Evolutionary conservation across 2,329 filamentous ascomycete species (phyloP).

Genomic region (Diaporthe amygdali): DNA sequence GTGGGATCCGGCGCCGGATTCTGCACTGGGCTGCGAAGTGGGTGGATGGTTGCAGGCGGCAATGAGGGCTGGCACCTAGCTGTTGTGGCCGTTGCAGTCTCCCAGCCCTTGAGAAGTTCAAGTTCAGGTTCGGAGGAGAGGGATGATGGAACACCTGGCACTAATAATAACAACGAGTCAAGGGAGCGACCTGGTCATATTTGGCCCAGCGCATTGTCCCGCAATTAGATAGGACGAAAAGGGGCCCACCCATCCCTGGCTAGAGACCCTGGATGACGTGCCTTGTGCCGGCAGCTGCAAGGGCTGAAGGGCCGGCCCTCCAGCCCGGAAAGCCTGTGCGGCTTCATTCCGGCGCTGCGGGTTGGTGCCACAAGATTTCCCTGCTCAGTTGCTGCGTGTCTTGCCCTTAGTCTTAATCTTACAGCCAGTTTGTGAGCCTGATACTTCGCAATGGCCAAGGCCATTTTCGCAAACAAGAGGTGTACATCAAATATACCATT

Average conservation of each 20-base stretch:
- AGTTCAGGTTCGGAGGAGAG: background rate
- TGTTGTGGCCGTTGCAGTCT: background rate
- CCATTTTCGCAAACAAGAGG: no score
- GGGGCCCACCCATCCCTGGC: background rate
- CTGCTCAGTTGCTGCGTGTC: no score
- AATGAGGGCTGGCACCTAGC: background rate
- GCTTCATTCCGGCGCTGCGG: no score
- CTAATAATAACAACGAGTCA: slow-evolving; percentile 5
- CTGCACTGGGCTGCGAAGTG: background rate
- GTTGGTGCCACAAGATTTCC: no score
- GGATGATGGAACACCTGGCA: slow-evolving; percentile 1
- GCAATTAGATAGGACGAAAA: background rate
- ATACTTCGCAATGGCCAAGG: no score
- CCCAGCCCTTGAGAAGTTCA: background rate
- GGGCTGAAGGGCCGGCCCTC: background rate
- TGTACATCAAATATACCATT: no score
- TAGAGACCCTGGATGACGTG: background rate
- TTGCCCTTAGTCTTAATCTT: no score
- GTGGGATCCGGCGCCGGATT: background rate
- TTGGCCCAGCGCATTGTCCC: background rate
- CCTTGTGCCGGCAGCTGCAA: background rate
- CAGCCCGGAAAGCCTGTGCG: background rate
- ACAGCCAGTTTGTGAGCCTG: no score
- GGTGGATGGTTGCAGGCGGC: background rate
- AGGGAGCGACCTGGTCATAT: background rate